Conservation (phyloP, 2,329 filamentous ascomycete species). For the Myriangium duriaei region DNA sequence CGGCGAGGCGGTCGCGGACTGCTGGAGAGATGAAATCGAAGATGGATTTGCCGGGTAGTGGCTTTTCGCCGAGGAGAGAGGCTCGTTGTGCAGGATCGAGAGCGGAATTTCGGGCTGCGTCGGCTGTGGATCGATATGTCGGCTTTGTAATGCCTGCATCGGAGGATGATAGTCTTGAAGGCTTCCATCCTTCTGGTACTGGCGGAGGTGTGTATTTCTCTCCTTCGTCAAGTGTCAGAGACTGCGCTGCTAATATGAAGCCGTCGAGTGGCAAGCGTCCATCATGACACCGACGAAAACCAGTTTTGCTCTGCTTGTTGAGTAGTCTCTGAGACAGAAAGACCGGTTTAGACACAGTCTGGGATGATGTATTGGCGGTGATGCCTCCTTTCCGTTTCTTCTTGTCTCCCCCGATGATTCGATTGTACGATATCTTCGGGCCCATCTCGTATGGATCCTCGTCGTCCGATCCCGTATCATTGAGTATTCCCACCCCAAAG, state of each 20-base stretch:
- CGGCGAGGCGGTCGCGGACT: constrained; percentile 62
- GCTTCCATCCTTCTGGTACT: constrained; percentile 64
- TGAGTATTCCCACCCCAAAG: constrained; percentile 78
- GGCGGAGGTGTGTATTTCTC: constrained; percentile 50
- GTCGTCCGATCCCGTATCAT: constrained; percentile 88
- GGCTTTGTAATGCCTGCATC: constrained; percentile 17
- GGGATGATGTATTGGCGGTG: constrained; percentile 15
- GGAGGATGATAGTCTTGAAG: constrained; percentile 36
- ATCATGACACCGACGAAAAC: constrained; percentile 65
- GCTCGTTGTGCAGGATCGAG: constrained; percentile 68
- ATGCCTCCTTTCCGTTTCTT: constrained; percentile 49
- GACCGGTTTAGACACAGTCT: constrained; percentile 40
- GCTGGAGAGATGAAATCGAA: constrained; percentile 82
- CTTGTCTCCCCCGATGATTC: constrained; percentile 67
- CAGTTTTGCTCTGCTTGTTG: constrained; percentile 26
- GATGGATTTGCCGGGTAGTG: constrained; percentile 80
- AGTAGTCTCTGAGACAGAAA: constrained; percentile 58
- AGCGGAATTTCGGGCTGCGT: constrained; percentile 64
- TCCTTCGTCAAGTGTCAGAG: constrained; percentile 29
- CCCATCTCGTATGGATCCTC: constrained; percentile 91
- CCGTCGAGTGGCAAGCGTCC: constrained; percentile 68
- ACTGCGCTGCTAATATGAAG: constrained; percentile 55
- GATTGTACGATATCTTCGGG: constrained; percentile 78
- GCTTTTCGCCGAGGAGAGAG: constrained; percentile 64
- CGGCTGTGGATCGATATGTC: constrained; percentile 37